Base-by-base conservation (phyloP, 2,329 filamentous ascomycete species). In the Zymoseptoria ardabiliae region DNA sequence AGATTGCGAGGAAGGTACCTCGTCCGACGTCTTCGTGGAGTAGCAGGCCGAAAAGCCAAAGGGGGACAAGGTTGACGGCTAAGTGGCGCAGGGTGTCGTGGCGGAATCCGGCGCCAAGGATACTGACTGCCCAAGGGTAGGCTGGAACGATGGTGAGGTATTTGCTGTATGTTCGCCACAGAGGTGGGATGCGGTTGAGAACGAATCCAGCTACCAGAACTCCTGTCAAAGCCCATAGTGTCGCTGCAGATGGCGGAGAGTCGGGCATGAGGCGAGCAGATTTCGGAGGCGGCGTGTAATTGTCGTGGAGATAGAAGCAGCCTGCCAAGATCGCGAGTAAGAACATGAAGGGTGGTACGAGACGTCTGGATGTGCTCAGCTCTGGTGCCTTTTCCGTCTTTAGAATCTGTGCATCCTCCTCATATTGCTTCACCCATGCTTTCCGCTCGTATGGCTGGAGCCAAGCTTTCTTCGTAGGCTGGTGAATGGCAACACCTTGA, bases 11-110 rank as follows among this genome's bases (percentile, higher is more conserved):
- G 73, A 91, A 90, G 58, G 82, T 79, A 13, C 82, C 86, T 10
- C 88, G 80, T 10, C 86, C 88, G 23, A 90, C 75, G 65, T 90
- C 86, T 62, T 90, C 85, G 73, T 90, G 86, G 35, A 90, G 76
- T 1, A 81, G 78, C 9, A 81, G 81, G 22, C 88, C 90, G 19
- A 91, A 78, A 68, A 89, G 76, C 77, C 80, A 86, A 4, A 93
- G 76, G 49, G 82, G 76, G 8, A 80, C 66, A 82, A 89, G 85
- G 74, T 93, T 93, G 50, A 79, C 70, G 22, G 78, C 61, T 45
- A 89, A 71, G 72, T 94, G 90, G 53, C 73, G 68, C 19, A 85
- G 64, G 2, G 73, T 75, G 57, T 88, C 82, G 75, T 94, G 90
- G 20, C 85, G 88, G 75, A 91, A 89, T 54, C 83, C 76, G 65